Evolutionary conservation across 441 rosid species (phyloP), one percentile per base, ranked within the genome.

Genomic region (Mallotus japonicus): DNA sequence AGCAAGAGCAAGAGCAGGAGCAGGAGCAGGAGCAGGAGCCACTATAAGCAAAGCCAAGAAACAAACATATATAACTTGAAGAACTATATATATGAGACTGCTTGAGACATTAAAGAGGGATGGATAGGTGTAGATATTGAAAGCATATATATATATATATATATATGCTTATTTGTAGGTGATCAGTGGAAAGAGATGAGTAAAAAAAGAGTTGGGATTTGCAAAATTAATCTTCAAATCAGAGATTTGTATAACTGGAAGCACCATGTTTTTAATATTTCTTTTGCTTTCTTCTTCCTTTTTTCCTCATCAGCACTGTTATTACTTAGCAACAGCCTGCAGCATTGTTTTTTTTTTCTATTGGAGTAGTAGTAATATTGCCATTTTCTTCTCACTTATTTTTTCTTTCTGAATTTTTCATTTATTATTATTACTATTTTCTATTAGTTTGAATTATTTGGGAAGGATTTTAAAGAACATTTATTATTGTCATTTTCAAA

Each of bases 11-110:
- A 8, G 69, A 56, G 58, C 65, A 10, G 59, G 74, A 66, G 19
- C 76, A 60, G 3, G 74, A 66, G 19, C 76, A 60, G 3, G 69
- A 56, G 58, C 65, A 10, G 59, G 74, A 66, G 19, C 76, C 46
- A 8, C 71, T 69, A 34, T 66, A 24, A 16, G 60, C 46, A 5
- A 42, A 42, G 28, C 28, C 28, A 24, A 24, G 28, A 24, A 28
- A 28, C 32, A 28, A 28, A 28, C 32, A 28, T 28, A 28, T 28
- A 1, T 1, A 72, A 32, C 61, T 51, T 28, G 11, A 40, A 19
- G 5, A 5, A 51, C 14, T 32, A 32, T 14, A 28, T 28, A 28
- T 28, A 20, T 11, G 44, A 34, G 10, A 61, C 19, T 61, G 57
- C 28, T 34, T 61, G 46, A 28, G 15, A 59, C 32, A 28, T 28